These are phyloP conservation scores for Infundibulicybe gibba DNA, from an alignment of 768 basidiomycete species.

Conservation along the genomic window DNA sequence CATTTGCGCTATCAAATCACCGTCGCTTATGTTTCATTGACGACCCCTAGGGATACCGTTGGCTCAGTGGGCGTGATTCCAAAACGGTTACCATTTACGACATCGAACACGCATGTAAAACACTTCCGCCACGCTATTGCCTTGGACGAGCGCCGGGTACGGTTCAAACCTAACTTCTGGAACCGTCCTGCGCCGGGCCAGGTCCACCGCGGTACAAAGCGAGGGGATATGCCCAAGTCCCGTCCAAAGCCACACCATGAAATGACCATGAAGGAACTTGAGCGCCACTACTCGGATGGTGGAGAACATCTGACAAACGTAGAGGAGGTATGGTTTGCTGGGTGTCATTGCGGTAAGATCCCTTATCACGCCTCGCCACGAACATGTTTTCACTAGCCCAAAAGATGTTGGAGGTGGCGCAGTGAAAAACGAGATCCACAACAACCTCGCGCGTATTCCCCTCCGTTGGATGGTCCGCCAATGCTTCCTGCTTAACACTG, in stretches of 20 bases:
- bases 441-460: slow-evolving; percentile 66
- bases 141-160: slow-evolving; percentile 65
- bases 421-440: slow-evolving; percentile 49
- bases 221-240: slow-evolving; percentile 42
- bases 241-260: slow-evolving; percentile 19
- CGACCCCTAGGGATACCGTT: slow-evolving; percentile 61
- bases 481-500: slow-evolving; percentile 51
- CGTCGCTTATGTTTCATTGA: not conserved
- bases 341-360: slow-evolving; percentile 62
- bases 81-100: slow-evolving; percentile 61
- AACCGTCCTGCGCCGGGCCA: slow-evolving; percentile 40
- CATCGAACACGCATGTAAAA: slow-evolving; percentile 54
- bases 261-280: slow-evolving; percentile 34
- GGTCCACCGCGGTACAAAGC: slow-evolving; percentile 38
- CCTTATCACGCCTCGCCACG: not conserved
- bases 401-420: slow-evolving; percentile 76
- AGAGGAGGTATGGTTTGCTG: slow-evolving; percentile 80
- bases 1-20: not conserved
- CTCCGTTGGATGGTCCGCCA: slow-evolving; percentile 78
- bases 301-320: slow-evolving; percentile 48
- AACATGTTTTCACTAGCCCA: not conserved
- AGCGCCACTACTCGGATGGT: slow-evolving; percentile 31
- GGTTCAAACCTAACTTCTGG: slow-evolving; percentile 48
- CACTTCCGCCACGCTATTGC: slow-evolving; percentile 70
- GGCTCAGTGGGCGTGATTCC: slow-evolving; percentile 67